Conservation (phyloP, 768 basidiomycete genomes). For the Amyloporia xantha region DNA sequence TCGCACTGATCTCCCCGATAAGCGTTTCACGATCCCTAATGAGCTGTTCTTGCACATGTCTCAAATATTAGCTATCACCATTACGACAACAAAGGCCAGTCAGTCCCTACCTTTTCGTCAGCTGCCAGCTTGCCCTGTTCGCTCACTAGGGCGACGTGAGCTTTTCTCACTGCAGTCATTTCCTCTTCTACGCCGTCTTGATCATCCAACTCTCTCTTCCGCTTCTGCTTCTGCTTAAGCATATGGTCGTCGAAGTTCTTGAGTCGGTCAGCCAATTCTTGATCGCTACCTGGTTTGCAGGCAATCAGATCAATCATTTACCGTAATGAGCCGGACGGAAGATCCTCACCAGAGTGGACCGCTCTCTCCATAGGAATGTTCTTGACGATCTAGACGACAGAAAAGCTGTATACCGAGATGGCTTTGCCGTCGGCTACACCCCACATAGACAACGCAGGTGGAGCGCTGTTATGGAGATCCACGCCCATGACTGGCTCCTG, state of each 20-base stretch:
- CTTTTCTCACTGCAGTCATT: conserved; percentile 37
- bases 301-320: too few relatives aligned
- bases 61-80: too few relatives aligned
- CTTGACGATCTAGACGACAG: conserved; percentile 97
- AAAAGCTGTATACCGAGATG: conserved; percentile 94
- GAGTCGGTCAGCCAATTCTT: conserved; percentile 55
- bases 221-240: conserved; percentile 41
- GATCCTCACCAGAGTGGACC: conserved; percentile 98
- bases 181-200: conserved; percentile 61
- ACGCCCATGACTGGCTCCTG: conserved; percentile 99
- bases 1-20: conserved; percentile 62
- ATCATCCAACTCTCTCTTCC: conserved; percentile 40
- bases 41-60: conserved; percentile 59
- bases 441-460: conserved; percentile 96
- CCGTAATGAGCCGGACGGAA: too few relatives aligned
- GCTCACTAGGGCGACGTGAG: conserved; percentile 50
- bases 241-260: conserved; percentile 57
- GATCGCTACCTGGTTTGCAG: conserved; percentile 79
- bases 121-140: conserved; percentile 60
- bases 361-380: conserved; percentile 98
- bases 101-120: too few relatives aligned
- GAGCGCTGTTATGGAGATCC: conserved; percentile 91
- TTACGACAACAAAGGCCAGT: too few relatives aligned
- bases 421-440: conserved; percentile 92
- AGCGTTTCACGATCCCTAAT: conserved; percentile 64